A percentile compares a stretch with the other conserved stretches of the same genome.
These are phyloP conservation scores for Phytophthora syringae DNA, from an alignment of 352 stramenopile genomes.

Conservation along the genomic window DNA sequence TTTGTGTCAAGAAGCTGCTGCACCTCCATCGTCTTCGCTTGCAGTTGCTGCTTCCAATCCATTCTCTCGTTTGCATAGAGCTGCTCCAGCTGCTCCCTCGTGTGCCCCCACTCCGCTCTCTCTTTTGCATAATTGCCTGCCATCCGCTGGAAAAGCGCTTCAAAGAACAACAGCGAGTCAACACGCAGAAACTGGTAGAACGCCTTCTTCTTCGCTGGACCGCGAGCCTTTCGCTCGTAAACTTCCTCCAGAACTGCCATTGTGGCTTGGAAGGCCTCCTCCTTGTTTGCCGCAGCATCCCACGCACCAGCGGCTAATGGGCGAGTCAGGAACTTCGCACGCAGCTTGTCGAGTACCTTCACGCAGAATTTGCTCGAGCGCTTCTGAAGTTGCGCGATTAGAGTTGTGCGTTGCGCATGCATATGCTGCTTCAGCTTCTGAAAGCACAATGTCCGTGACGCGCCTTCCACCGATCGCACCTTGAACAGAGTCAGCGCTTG, in stretches of 20 bases:
- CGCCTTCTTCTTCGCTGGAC: conserved; percentile 70
- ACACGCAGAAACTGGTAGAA: conserved; percentile 74
- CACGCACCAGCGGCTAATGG: conserved; percentile 52
- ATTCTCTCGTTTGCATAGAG: conserved; percentile 43
- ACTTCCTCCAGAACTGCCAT: conserved; percentile 56
- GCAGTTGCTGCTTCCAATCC: conserved; percentile 52
- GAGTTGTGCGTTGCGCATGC: conserved; percentile 54
- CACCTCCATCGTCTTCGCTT: conserved; percentile 56
- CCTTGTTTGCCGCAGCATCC: conserved; percentile 35
- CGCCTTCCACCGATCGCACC: conserved; percentile 68
- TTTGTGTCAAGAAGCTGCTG: conserved; percentile 55
- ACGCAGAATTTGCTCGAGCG: conserved; percentile 64
- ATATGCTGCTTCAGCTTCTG: conserved; percentile 82
- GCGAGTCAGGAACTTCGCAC: conserved; percentile 42
- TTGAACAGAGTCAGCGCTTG: conserved; percentile 74
- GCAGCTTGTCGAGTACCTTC: conserved; percentile 47
- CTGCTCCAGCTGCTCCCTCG: conserved; percentile 44
- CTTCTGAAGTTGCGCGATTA: conserved; percentile 66
- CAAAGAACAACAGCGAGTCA: conserved; percentile 59
- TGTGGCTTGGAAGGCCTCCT: conserved; percentile 38
- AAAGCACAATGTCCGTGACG: conserved; percentile 64
- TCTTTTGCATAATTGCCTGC: conserved; percentile 29
- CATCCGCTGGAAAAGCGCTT: conserved; percentile 56
- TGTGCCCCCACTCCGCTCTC: conserved; percentile 35
- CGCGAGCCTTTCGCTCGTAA: conserved; percentile 67